Base-by-base conservation (phyloP, 768 basidiomycete species). In the Tylopilus rubrobrunneus region DNA sequence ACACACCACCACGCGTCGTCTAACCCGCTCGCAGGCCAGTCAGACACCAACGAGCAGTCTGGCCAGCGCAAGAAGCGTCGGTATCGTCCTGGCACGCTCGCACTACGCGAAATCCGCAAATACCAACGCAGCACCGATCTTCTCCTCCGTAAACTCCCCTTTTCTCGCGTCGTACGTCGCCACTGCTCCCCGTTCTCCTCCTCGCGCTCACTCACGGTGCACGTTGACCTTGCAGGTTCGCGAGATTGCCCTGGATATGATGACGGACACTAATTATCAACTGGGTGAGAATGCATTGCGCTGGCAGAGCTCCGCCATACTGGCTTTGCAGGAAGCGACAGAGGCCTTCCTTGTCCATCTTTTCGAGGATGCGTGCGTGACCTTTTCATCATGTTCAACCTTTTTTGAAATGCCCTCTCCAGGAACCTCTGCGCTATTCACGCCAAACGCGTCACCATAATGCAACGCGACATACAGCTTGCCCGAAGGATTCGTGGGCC, bases 361-460 rank as follows among this genome's bases (percentile, higher is more conserved):
- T 42, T 98, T 99, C 58, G 97, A 99, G 73, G 97, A 99, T 73
- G 93, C 96, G 92, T 98, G 71, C 76, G 94, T 90, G 27, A 8
- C 42, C 31, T 31, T 49, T 45, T 19, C 29, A 14, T 37, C 6
- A 17, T 23, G 41, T 1, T 9, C 21, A 29, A n/a, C 7, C 21
- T 39, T 28, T 19, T 42, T 43, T 56, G 41, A 62, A 25, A 27
- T n/a, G 44, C 21, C 37, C 44, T 14, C 48, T 56, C 21, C 56
- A 97, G 94, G 41, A 97, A 98, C 69, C 76, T 97, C 33, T 99
- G 97, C 65, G 95, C 96, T 7, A 90, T 99, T 60, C 96, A 98
- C 65, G 96, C 96, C 15, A 98, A 96, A 72, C 87, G 96, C 62
- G 96, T 98, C 5, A 99, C 96, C 6, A 87, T 98, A 62, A 98